Conservation (phyloP, 2,329 filamentous ascomycete genomes). For the Penicillium digitatum region DNA sequence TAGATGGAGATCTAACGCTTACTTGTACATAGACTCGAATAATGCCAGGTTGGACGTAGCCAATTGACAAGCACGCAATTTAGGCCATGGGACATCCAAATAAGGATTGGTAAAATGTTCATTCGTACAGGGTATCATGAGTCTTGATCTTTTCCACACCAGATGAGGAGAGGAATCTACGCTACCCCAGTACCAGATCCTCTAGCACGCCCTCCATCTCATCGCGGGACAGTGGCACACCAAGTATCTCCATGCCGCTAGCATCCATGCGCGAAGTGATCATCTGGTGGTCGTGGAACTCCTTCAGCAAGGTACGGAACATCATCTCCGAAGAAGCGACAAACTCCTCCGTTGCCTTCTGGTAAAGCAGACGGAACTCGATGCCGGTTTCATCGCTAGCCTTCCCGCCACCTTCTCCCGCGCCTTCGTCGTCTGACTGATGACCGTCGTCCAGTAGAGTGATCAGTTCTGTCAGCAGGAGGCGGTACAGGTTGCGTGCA, state of each 20-base stretch:
- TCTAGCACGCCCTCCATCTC: slow-evolving; percentile 87
- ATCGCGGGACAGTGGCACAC: slow-evolving; percentile 78
- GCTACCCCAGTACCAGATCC: slow-evolving; percentile 54
- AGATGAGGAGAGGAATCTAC: slow-evolving; percentile 1
- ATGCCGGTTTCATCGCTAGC: slow-evolving; percentile 57
- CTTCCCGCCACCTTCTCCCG: slow-evolving; percentile 31
- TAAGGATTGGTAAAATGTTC: slow-evolving; percentile 12
- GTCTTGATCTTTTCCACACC: slow-evolving; percentile 20
- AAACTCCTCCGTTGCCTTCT: slow-evolving; percentile 94
- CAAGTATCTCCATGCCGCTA: slow-evolving; percentile 77
- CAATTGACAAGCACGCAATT: not conserved
- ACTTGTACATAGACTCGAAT: slow-evolving; percentile 12
- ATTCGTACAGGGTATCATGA: slow-evolving; percentile 35
- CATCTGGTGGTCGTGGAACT: slow-evolving; percentile 98
- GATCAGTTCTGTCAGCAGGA: slow-evolving; percentile 81
- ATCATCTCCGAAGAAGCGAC: slow-evolving; percentile 96
- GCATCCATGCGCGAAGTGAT: slow-evolving; percentile 83
- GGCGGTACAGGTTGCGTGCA: slow-evolving; percentile 77
- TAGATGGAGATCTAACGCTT: not conserved
- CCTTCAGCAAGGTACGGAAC: slow-evolving; percentile 88
- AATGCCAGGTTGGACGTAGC: not conserved
- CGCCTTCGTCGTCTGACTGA: slow-evolving; percentile 50
- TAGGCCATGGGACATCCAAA: not conserved
- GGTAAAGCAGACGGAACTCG: slow-evolving; percentile 87
- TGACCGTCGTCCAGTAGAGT: slow-evolving; percentile 57